phyloP scores from a whole-genome alignment of 768 basidiomycete species.

The Leccinum incarnatum region DNA sequence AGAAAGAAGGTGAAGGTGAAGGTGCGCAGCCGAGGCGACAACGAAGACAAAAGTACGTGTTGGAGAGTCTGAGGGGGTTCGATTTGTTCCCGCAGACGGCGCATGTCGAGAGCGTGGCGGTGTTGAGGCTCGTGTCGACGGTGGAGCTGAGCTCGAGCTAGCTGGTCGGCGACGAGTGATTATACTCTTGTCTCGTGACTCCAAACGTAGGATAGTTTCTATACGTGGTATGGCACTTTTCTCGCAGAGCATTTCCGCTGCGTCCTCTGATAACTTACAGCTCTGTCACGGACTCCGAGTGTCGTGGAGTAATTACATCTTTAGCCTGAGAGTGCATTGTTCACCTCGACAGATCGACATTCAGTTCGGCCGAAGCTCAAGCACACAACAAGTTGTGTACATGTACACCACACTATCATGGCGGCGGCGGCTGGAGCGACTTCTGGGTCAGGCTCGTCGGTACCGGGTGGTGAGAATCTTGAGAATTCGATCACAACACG shows the following conservation, averaged over 20 bases:
- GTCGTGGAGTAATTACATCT: background rate
- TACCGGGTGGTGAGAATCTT: too few species aligned
- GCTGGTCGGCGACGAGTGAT: background rate
- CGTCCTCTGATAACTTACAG: background rate
- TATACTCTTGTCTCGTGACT: background rate
- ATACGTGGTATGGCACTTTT: background rate
- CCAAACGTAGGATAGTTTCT: background rate
- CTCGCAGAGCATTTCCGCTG: background rate
- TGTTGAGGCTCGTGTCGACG: constrained; percentile 47
- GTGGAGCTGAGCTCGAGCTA: background rate
- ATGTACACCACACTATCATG: too few species aligned
- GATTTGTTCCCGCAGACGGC: constrained; percentile 97
- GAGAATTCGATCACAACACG: too few species aligned
- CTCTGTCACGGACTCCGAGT: background rate
- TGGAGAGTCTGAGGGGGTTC: constrained; percentile 85
- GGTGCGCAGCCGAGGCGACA: constrained; percentile 11
- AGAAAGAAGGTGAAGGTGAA: constrained; percentile 23
- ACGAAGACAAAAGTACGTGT: constrained; percentile 50
- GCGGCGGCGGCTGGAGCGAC: too few species aligned
- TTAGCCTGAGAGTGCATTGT: too few species aligned
- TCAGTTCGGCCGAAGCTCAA: too few species aligned
- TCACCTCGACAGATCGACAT: too few species aligned
- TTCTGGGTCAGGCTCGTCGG: too few species aligned
- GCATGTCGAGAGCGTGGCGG: constrained; percentile 84
- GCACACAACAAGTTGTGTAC: too few species aligned